Evolutionary conservation across 2,329 filamentous ascomycete species (phyloP).

Genomic region (Pseudogymnoascus sp.): DNA sequence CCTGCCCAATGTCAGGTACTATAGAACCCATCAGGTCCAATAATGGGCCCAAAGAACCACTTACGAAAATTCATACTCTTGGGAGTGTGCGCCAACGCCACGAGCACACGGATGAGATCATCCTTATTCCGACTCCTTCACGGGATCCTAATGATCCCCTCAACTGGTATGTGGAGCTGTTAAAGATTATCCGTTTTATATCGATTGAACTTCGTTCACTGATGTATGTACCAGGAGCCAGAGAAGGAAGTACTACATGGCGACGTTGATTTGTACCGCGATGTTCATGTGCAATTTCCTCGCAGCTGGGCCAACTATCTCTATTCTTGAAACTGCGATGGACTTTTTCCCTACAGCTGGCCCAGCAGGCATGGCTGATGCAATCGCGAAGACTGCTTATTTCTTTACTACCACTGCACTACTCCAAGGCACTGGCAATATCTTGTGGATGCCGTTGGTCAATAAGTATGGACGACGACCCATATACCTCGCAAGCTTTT

Average conservation of each 20-base stretch:
- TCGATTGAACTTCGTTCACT: not conserved
- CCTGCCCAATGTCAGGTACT: not conserved
- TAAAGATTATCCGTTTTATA: not conserved
- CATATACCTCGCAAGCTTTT: constrained; percentile 18
- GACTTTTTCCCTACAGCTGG: constrained; percentile 18
- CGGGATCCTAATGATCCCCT: constrained; percentile 32
- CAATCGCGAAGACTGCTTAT: constrained; percentile 19
- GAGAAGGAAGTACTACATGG: constrained; percentile 13
- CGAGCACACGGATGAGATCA: constrained; percentile 23
- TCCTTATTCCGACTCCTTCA: constrained; percentile 27
- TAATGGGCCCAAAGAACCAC: not conserved
- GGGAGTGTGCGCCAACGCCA: constrained; percentile 18
- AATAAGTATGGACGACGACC: constrained; percentile 22
- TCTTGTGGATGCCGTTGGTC: constrained; percentile 22
- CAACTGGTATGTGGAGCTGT: constrained; percentile 24
- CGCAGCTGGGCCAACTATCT: constrained; percentile 21
- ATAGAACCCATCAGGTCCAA: constrained; percentile 11
- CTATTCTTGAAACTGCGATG: constrained; percentile 17
- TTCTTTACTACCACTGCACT: constrained; percentile 21
- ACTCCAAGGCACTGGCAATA: constrained; percentile 16
- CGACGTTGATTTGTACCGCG: constrained; percentile 17
- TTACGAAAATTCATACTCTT: constrained; percentile 14
- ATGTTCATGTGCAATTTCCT: constrained; percentile 22
- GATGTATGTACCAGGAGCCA: not conserved
- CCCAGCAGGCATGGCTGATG: constrained; percentile 2